These are phyloP conservation scores for Petunia hybrid DNA, from an alignment of 305 asterid genomes.

Conservation along the genomic window DNA sequence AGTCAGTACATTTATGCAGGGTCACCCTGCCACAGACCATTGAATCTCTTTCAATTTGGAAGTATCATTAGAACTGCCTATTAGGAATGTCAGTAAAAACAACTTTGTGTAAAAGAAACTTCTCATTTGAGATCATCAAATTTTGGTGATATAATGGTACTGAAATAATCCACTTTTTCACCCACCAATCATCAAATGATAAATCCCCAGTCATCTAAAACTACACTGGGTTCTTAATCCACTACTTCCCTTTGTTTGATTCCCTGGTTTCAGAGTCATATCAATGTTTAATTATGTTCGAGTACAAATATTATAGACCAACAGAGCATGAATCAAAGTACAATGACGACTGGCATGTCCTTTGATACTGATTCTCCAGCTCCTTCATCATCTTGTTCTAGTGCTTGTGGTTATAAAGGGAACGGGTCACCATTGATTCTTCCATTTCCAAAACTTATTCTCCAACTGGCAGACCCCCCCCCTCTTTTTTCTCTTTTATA, in stretches of 20 bases:
- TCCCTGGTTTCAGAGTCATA: background rate
- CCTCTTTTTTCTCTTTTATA: conserved; percentile 16
- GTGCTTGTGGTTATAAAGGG: conserved; percentile 54
- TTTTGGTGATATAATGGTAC: too few species aligned
- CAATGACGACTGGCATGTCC: conserved; percentile 37
- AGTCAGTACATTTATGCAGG: too few species aligned
- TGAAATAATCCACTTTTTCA: too few species aligned
- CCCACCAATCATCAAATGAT: too few species aligned
- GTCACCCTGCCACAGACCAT: too few species aligned
- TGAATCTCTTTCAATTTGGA: too few species aligned
- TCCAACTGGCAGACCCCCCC: conserved; percentile 33
- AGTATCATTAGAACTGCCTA: too few species aligned
- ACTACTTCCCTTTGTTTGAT: background rate
- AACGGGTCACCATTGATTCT: conserved; percentile 59
- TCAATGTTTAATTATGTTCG: conserved; percentile 22
- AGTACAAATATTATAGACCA: conserved; percentile 30
- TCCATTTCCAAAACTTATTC: conserved; percentile 51
- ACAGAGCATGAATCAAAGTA: conserved; percentile 27
- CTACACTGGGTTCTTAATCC: too few species aligned
- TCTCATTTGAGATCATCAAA: too few species aligned
- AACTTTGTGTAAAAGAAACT: too few species aligned
- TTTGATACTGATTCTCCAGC: conserved; percentile 37
- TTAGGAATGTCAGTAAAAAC: too few species aligned
- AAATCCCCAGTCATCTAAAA: too few species aligned
- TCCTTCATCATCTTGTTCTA: conserved; percentile 25